Percentiles rank a stretch among this genome's conserved stretches.
These are phyloP conservation scores for Moesziomyces sp. DNA, from an alignment of 1,284 basidiomycete genomes.

Conservation along the genomic window DNA sequence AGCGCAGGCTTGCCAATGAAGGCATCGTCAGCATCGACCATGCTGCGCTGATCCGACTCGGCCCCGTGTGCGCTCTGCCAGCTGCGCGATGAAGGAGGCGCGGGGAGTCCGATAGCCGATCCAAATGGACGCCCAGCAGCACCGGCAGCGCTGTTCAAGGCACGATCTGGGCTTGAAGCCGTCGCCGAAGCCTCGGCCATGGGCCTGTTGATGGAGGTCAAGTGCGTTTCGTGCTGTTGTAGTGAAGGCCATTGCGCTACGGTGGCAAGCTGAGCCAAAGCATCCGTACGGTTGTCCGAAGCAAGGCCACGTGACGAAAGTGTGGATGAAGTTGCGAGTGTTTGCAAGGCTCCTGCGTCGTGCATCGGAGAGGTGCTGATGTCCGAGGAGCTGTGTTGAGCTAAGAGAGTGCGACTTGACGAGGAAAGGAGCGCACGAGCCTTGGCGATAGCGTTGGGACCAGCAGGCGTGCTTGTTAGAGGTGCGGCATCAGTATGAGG, in stretches of 20 bases:
- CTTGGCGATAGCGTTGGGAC: constrained; percentile 1
- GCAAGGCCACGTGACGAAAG: not conserved
- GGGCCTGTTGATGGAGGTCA: not conserved
- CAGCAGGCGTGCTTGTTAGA: not conserved
- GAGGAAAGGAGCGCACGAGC: too few species aligned
- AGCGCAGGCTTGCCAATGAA: constrained; percentile 45
- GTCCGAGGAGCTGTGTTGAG: constrained; percentile 13
- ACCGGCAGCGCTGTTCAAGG: too few species aligned
- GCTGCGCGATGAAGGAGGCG: constrained; percentile 23
- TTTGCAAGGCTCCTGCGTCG: constrained; percentile 1
- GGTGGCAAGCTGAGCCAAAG: constrained; percentile 29
- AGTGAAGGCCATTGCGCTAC: constrained; percentile 38
- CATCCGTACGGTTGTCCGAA: constrained; percentile 11
- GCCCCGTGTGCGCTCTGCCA: constrained; percentile 14
- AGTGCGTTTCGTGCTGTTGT: constrained; percentile 13
- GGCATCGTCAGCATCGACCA: constrained; percentile 48
- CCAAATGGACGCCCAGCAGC: too few species aligned
- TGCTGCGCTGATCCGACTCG: constrained; percentile 43
- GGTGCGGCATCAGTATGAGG: not conserved
- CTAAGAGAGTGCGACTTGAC: not conserved
- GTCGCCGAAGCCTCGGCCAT: not conserved
- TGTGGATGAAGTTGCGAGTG: not conserved
- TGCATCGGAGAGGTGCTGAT: constrained; percentile 13
- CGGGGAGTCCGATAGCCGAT: not conserved
- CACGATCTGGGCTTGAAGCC: not conserved